Base-by-base conservation (phyloP, 495 filamentous ascomycete genomes). In the Evansstolkia leycettana region DNA sequence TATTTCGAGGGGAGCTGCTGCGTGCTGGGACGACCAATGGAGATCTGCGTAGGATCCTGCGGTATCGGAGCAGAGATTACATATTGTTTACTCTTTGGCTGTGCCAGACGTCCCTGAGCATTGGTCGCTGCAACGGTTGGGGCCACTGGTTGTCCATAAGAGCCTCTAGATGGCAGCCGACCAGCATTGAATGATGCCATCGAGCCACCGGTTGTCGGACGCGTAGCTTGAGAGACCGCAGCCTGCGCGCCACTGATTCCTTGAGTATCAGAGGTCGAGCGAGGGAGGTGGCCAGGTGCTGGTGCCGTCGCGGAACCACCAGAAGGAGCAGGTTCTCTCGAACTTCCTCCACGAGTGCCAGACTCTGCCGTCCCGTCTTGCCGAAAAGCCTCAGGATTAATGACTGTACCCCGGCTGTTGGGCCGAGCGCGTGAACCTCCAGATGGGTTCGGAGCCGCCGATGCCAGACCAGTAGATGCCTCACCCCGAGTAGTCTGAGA, bases 51-150 rank as follows among this genome's bases (percentile, higher is more conserved):
- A 13, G 53, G 37, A 25, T 64, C 60, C 39, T 80, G 73, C 12
- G 72, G 66, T 19, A 83, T 75, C 13, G 84, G 80, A 34, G 64
- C 65, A 13, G 84, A 83, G 28, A 90, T 85, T 17, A 72, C 71
- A 47, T 93, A 93, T 39, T 75, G 73, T 52, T 80, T 84, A 40
- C 62, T 69, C 43, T 72, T 78, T 25, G 90, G 90, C 54, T 93
- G 88, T 38, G 87, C 77, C 40, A 98, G 80, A 44, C 81, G 80
- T 41, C 85, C 90, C 58, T 94, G 81, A 24, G 76, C 89, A 65
- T 92, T 94, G 26, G 86, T 88, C 52, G 80, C 78, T 36, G 84
- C 86, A 44, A 95, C 75, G 40, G 83, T 80, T 19, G 90, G 87
- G 36, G 84, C 84, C 46, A 81, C 75, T 30, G 90, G 89, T 58